phyloP scores from a whole-genome alignment of 148 eudicot species.

The Vaccinium darrowii region DNA sequence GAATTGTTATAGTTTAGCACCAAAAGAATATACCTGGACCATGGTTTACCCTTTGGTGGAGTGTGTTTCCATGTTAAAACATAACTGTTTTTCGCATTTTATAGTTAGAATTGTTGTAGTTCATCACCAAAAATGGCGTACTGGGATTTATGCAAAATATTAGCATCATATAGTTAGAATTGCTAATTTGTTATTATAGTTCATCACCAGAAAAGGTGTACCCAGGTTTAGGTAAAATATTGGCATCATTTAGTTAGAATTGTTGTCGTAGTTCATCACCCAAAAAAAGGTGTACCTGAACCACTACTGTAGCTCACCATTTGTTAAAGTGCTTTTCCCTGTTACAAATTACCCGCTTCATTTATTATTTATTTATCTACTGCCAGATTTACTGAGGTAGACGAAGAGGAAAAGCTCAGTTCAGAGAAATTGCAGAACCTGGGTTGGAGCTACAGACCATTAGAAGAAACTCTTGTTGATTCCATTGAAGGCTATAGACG shows the following conservation, averaged over 20 bases:
- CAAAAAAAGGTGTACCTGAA: not conserved
- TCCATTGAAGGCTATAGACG: conserved; percentile 26
- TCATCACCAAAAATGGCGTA: too few relatives aligned
- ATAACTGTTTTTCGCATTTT: too few relatives aligned
- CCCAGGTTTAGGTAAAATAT: not conserved
- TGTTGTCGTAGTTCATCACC: not conserved
- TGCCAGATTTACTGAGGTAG: conserved; percentile 33
- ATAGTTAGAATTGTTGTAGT: too few relatives aligned
- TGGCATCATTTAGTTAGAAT: not conserved
- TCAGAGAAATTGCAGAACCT: conserved; percentile 37
- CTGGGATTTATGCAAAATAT: too few relatives aligned
- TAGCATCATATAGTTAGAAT: not conserved
- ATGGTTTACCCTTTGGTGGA: not conserved
- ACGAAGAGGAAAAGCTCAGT: conserved; percentile 12
- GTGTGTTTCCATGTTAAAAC: not conserved
- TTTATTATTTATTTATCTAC: not conserved
- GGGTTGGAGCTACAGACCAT: conserved; percentile 39
- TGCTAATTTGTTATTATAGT: too few relatives aligned
- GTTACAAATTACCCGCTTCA: not conserved
- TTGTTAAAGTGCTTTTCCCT: not conserved
- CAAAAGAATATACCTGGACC: not conserved
- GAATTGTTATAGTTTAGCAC: too few relatives aligned
- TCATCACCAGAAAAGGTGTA: not conserved
- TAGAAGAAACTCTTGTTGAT: conserved; percentile 42
- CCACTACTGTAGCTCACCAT: not conserved